A percentile compares a stretch with the other conserved stretches of the same genome.
Conservation (phyloP, 2,329 filamentous ascomycete genomes). For the Boeremia exigua region DNA sequence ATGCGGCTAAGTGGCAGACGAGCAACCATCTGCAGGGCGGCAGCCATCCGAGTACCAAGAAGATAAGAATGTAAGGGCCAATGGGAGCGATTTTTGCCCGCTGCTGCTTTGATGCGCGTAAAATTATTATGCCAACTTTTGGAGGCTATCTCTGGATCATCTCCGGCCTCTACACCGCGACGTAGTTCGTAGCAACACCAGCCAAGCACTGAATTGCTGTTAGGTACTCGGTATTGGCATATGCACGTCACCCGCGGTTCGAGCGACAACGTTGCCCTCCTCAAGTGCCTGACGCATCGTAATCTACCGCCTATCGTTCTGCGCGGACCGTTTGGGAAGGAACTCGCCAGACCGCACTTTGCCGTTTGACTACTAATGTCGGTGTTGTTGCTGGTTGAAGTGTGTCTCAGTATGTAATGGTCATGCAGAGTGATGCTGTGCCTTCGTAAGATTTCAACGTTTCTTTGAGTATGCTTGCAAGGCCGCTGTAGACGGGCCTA, state of each 20-base stretch:
- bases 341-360: constrained; percentile 18
- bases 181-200: constrained; percentile 23
- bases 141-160: constrained; percentile 31
- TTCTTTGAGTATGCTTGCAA: constrained; percentile 11
- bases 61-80: constrained; percentile 42
- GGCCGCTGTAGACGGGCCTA: background rate
- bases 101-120: constrained; percentile 36
- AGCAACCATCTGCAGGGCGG: constrained; percentile 19
- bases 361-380: constrained; percentile 12
- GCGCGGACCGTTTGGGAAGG: constrained; percentile 12
- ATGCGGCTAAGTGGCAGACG: constrained; percentile 25
- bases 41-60: constrained; percentile 21
- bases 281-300: constrained; percentile 22
- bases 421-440: constrained; percentile 6
- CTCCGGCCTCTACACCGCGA: constrained; percentile 24
- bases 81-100: constrained; percentile 31
- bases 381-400: constrained; percentile 12
- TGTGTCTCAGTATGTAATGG: constrained; percentile 8
- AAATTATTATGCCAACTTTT: constrained; percentile 41
- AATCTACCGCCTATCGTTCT: constrained; percentile 25
- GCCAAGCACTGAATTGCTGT: constrained; percentile 45
- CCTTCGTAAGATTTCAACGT: background rate
- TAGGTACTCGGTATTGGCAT: constrained; percentile 42
- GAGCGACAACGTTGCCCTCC: constrained; percentile 15
- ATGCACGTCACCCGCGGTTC: constrained; percentile 35